Conservation (phyloP, 1,284 basidiomycete genomes). For the Cerioporus squamosus region DNA sequence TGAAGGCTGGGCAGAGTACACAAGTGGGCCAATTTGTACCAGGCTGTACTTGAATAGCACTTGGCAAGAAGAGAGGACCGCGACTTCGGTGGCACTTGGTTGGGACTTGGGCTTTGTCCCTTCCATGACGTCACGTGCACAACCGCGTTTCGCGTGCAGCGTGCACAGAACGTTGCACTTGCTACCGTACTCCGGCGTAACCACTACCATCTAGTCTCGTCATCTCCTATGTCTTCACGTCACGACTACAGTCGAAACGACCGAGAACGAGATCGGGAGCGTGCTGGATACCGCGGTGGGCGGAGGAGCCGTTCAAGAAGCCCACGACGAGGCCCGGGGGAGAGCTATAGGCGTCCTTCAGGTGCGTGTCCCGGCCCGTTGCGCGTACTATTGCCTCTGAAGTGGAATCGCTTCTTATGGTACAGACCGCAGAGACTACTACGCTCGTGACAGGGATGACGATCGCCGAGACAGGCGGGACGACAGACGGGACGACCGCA, state of each 20-base stretch:
- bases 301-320: conserved; percentile 73
- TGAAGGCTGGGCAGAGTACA: no score
- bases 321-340: conserved; percentile 52
- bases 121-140: neutral
- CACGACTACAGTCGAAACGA: conserved; percentile 58
- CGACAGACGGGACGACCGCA: conserved; percentile 39
- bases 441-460: conserved; percentile 32
- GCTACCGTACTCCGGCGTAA: neutral
- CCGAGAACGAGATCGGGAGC: conserved; percentile 71
- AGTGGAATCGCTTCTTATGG: no score
- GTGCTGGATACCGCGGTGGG: conserved; percentile 45
- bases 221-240: conserved; percentile 51
- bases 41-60: no score
- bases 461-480: conserved; percentile 31
- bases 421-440: conserved; percentile 36
- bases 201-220: neutral
- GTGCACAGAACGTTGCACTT: neutral
- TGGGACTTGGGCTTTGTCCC: no score
- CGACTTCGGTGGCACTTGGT: no score
- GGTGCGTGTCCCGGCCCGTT: conserved; percentile 32
- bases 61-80: no score
- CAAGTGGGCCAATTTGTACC: no score
- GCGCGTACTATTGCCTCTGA: neutral
- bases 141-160: neutral
- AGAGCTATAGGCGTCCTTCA: conserved; percentile 46